phyloP scores from a whole-genome alignment of 208 protist genomes.

The Leishmania tarentolae region DNA sequence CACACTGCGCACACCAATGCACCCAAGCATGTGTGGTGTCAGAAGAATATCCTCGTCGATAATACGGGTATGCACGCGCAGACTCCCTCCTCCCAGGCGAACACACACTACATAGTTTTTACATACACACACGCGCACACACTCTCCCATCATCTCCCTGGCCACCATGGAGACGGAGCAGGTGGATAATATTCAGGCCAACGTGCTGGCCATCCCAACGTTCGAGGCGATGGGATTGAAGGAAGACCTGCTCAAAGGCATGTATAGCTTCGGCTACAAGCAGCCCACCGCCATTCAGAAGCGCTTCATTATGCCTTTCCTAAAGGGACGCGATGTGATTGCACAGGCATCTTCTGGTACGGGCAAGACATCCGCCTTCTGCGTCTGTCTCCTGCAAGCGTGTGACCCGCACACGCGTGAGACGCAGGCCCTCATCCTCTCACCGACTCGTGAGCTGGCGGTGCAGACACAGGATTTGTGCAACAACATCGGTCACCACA shows the following conservation, averaged over 20 bases:
- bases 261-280: conserved; percentile 99
- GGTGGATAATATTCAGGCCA: conserved; percentile 83
- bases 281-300: conserved; percentile 99
- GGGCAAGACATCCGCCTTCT: conserved; percentile 99
- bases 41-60: background rate
- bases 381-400: conserved; percentile 90
- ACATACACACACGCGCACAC: conserved; percentile 2
- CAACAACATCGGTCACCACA: conserved; percentile 94
- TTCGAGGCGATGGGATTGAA: conserved; percentile 92
- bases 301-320: conserved; percentile 94
- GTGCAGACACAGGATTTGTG: conserved; percentile 96
- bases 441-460: conserved; percentile 98
- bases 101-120: background rate
- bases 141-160: background rate
- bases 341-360: conserved; percentile 99
- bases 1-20: background rate
- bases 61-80: background rate
- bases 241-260: conserved; percentile 90
- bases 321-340: conserved; percentile 94
- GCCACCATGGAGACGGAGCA: conserved; percentile 25
- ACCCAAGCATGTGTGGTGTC: background rate
- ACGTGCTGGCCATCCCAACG: conserved; percentile 80
- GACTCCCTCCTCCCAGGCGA: background rate
- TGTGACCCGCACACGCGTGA: conserved; percentile 81
- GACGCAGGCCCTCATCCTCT: conserved; percentile 97